Percentiles rank a stretch among this genome's conserved stretches.
phyloP scores from a whole-genome alignment of 768 basidiomycete species.

The Brasilioporus rufonigricans region DNA sequence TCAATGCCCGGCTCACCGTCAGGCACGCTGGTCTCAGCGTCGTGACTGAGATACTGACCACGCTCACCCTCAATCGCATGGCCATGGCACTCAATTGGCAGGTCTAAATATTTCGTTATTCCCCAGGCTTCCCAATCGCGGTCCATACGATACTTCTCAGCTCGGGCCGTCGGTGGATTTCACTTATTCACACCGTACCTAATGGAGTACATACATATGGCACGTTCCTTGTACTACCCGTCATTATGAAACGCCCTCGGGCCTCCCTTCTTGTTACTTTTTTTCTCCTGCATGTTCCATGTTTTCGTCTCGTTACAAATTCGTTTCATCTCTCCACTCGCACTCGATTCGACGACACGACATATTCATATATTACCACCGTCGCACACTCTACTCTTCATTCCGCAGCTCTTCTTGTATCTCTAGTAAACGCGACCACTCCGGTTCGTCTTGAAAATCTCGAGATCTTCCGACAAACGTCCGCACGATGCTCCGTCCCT shows the following conservation, averaged over 20 bases:
- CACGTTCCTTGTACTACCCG: conserved; percentile 1
- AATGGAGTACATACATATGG: background rate
- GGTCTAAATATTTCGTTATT: background rate
- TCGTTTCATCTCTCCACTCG: background rate
- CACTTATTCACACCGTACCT: background rate
- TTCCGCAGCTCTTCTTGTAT: conserved; percentile 40
- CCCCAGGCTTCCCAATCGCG: background rate
- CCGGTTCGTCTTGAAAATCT: conserved; percentile 87
- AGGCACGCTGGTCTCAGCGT: conserved; percentile 54
- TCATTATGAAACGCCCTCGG: conserved; percentile 20
- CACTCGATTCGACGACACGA: conserved; percentile 1
- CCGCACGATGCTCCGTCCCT: conserved; percentile 82
- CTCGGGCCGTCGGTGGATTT: background rate
- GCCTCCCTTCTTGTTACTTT: background rate
- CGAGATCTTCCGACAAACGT: conserved; percentile 85
- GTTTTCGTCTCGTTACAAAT: conserved; percentile 11
- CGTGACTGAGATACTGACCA: conserved; percentile 76
- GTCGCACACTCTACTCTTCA: conserved; percentile 6
- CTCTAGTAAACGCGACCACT: conserved; percentile 68
- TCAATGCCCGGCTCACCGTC: conserved; percentile 59
- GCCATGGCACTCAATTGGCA: conserved; percentile 58
- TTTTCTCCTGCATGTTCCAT: conserved; percentile 9
- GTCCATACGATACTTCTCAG: background rate
- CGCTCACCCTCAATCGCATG: conserved; percentile 72
- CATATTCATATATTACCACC: conserved; percentile 20